phyloP scores from a whole-genome alignment of 2,329 filamentous ascomycete species.

The Xylaria sp. region DNA sequence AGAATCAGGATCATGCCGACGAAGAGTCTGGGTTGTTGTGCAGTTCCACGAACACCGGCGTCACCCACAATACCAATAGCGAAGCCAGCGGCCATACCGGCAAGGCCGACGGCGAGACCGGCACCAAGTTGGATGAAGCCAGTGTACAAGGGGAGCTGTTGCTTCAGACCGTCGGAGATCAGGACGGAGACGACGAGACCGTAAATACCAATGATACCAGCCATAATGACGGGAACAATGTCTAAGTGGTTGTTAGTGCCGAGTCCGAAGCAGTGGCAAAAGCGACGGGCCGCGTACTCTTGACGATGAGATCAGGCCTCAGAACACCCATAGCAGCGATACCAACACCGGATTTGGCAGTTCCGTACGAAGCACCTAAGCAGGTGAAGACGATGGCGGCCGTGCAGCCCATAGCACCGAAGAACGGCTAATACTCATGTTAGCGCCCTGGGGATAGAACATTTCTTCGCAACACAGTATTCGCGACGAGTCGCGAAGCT shows the following conservation, averaged over 20 bases:
- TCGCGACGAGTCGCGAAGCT: slow-evolving; percentile 39
- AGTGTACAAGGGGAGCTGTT: slow-evolving; percentile 79
- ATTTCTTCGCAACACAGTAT: slow-evolving; percentile 44
- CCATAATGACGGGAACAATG: slow-evolving; percentile 99
- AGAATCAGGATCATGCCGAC: slow-evolving; percentile 99
- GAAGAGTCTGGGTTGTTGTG: slow-evolving; percentile 86
- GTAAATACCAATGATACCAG: slow-evolving; percentile 99
- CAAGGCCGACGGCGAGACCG: slow-evolving; percentile 82
- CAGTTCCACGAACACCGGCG: slow-evolving; percentile 86
- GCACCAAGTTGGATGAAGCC: slow-evolving; percentile 88
- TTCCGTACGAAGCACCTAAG: slow-evolving; percentile 96
- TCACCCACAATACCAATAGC: slow-evolving; percentile 90
- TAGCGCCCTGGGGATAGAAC: slow-evolving; percentile 51
- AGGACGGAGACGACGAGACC: slow-evolving; percentile 88
- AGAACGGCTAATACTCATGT: slow-evolving; percentile 68
- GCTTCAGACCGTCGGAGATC: slow-evolving; percentile 81
- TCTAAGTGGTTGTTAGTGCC: slow-evolving; percentile 64
- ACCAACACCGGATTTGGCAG: slow-evolving; percentile 98
- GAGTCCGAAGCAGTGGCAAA: slow-evolving; percentile 30
- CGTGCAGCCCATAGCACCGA: slow-evolving; percentile 87
- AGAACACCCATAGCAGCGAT: slow-evolving; percentile 99
- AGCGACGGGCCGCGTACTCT: slow-evolving; percentile 75
- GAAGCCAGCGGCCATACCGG: slow-evolving; percentile 86
- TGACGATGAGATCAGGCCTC: slow-evolving; percentile 97
- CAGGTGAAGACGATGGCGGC: slow-evolving; percentile 96